phyloP scores from a whole-genome alignment of 73 alveolate species.

The Symbiodinium pilosum region DNA sequence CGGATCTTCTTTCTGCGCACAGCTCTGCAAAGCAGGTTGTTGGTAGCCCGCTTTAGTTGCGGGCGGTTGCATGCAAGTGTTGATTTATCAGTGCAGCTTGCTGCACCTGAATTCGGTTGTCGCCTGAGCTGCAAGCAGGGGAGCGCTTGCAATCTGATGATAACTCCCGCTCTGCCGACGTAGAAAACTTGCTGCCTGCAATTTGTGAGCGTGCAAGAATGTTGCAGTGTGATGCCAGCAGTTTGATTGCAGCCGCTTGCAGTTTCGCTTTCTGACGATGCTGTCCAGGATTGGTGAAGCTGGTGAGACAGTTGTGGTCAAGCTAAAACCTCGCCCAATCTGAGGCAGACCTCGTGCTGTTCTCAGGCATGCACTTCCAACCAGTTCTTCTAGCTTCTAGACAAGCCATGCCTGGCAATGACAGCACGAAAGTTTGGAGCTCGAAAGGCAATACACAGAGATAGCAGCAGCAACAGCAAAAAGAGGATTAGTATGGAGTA shows the following conservation, averaged over 20 bases:
- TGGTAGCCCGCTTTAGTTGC: neutral
- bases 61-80: neutral
- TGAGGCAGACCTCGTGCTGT: neutral
- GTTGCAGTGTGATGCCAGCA: neutral
- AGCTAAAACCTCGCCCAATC: neutral
- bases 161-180: neutral
- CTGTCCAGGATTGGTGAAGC: neutral
- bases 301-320: neutral
- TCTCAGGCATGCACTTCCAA: no score
- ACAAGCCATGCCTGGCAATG: no score
- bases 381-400: no score
- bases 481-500: no score
- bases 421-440: no score
- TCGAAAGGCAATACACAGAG: no score
- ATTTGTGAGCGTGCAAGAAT: neutral
- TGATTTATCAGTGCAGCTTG: neutral
- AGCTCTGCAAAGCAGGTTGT: neutral
- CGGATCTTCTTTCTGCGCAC: constrained; percentile 29
- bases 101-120: neutral
- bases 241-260: neutral
- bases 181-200: neutral
- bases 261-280: no score
- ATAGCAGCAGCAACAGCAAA: no score
- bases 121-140: neutral
- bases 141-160: neutral